These are phyloP conservation scores for Taxillus chinensis DNA, from an alignment of 164 flowering plant genomes.

Conservation along the genomic window DNA sequence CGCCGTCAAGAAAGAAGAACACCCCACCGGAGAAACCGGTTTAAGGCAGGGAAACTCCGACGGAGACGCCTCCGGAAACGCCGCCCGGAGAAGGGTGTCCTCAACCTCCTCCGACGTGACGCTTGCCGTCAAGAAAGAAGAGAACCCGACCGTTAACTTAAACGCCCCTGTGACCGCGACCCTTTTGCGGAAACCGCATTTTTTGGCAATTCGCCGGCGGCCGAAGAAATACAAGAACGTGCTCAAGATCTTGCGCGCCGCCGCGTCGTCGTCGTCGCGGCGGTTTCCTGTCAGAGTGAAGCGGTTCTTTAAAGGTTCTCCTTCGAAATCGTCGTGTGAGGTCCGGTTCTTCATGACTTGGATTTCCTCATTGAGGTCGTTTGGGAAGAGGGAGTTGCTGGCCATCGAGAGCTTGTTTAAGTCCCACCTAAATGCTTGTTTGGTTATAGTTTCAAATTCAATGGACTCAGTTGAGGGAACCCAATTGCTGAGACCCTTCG, in stretches of 20 bases:
- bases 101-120: too few relatives aligned
- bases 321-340: conserved; percentile 32
- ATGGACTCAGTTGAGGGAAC: conserved; percentile 49
- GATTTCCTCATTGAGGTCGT: conserved; percentile 61
- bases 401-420: conserved; percentile 63
- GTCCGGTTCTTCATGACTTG: conserved; percentile 76
- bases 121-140: too few relatives aligned
- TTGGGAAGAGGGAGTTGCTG: conserved; percentile 45
- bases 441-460: conserved; percentile 55
- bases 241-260: conserved; percentile 15
- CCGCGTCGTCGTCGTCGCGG: conserved; percentile 7
- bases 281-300: conserved; percentile 30
- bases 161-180: too few relatives aligned
- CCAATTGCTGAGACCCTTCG: conserved; percentile 39
- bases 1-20: conserved; percentile 40
- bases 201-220: conserved; percentile 16
- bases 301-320: conserved; percentile 27
- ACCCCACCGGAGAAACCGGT: too few relatives aligned
- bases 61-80: too few relatives aligned
- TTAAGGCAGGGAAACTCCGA: too few relatives aligned
- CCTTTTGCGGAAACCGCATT: conserved; percentile 15
- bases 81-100: too few relatives aligned
- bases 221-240: conserved; percentile 3
- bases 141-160: too few relatives aligned
- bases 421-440: conserved; percentile 60